phyloP scores from a whole-genome alignment of 2,329 filamentous ascomycete species.

The Penicillium nordicum region DNA sequence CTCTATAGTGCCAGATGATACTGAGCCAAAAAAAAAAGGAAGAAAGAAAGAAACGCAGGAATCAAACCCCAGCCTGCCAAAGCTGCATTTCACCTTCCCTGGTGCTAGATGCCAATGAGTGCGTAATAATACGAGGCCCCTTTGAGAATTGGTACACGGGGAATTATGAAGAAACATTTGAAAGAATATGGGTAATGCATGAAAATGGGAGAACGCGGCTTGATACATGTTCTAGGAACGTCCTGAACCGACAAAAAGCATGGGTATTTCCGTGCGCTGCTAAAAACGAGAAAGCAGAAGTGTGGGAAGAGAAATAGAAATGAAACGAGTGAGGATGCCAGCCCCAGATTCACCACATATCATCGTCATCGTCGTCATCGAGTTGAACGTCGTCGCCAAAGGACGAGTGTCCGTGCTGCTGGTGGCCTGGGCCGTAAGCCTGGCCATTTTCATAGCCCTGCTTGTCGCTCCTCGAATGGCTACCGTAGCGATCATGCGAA shows the following conservation, averaged over 20 bases:
- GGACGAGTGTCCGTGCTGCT: conserved; percentile 41
- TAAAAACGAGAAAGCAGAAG: conserved; percentile 26
- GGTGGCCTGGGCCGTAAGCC: conserved; percentile 34
- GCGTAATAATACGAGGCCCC: conserved; percentile 2
- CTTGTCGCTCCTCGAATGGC: conserved; percentile 38
- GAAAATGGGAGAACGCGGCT: conserved; percentile 5
- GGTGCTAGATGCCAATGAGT: neutral
- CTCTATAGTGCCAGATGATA: conserved; percentile 8
- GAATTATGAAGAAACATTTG: neutral
- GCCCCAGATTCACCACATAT: conserved; percentile 47
- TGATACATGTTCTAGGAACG: conserved; percentile 31
- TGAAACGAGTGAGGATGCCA: conserved; percentile 18
- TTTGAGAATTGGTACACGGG: neutral
- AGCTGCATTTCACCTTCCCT: neutral
- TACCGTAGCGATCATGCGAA: conserved; percentile 35
- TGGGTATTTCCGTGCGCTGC: conserved; percentile 32
- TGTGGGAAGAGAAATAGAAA: conserved; percentile 13
- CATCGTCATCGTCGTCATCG: conserved; percentile 45
- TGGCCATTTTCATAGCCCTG: conserved; percentile 40
- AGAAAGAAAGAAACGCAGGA: neutral
- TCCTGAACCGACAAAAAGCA: conserved; percentile 26
- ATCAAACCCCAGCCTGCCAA: neutral
- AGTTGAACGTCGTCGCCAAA: conserved; percentile 43
- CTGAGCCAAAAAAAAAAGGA: neutral
- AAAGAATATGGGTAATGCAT: conserved; percentile 3